Evolutionary conservation across 2,329 filamentous ascomycete species (phyloP), one percentile per base, ranked within the genome.

Genomic region (Xylaria sp.): DNA sequence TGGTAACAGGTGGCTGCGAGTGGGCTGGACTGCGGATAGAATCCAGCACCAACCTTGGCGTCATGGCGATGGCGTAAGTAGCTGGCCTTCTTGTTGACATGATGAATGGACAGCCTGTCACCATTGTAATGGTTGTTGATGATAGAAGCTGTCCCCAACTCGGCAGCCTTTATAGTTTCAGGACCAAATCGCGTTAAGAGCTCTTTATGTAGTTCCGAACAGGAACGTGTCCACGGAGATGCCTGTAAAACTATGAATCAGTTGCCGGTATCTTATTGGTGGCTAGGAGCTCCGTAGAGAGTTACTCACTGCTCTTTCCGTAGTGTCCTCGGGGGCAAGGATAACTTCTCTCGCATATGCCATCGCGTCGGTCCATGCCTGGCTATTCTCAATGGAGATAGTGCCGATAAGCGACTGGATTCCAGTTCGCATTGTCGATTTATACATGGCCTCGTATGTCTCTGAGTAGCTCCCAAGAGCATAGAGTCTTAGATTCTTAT

Each of bases 71-170:
- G 67, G 3, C 67, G 67, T 13, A 69, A 20, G 38, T 64, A 69
- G 42, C 67, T 69, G 1, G 67, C 67, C 25, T 69, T 69, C 49
- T 69, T 69, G 45, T 69, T 61, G 39, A 69, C 50, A 17, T 69
- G 67, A 22, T 58, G 33, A n/a, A 69, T 67, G 11, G 60, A 54
- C 5, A 67, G 61, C 29, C 64, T 59, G 13, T 69, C 58, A 7
- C 60, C 67, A 3, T 49, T 31, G 53, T 58, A 69, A 53, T 64
- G 36, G 11, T 62, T n/a, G 1, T 6, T 25, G 38, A 69, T 67
- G 22, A 69, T 61, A 17, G 56, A 42, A 5, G 51, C 64, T 6
- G 64, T 64, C 2, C 67, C 67, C 10, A 39, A 15, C 13, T 53
- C 11, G 27, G 56, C 67, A 2, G 67, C 67, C 3, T 45, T 9